A percentile compares a stretch with the other conserved stretches of the same genome.
Conservation (phyloP, 768 basidiomycete species). For the Boletus pseudopeckii region DNA sequence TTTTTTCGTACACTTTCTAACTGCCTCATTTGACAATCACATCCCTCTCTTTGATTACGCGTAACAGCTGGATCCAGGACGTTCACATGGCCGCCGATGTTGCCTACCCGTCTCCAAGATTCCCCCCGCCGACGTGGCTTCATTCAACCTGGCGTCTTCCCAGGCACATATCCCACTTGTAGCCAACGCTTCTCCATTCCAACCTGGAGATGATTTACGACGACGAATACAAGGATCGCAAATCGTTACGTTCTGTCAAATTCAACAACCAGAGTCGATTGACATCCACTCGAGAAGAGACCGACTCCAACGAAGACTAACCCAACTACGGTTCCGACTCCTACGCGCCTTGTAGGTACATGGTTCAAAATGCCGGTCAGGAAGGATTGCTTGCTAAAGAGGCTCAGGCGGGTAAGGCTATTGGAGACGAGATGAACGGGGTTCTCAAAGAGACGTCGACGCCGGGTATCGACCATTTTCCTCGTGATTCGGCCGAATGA, state of each 20-base stretch:
- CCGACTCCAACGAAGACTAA: no score
- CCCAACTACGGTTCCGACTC: conserved; percentile 90
- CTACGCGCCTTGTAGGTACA: conserved; percentile 91
- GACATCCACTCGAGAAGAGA: conserved; percentile 75
- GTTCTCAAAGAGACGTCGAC: conserved; percentile 79
- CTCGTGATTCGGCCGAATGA: conserved; percentile 85
- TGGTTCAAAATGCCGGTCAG: conserved; percentile 86
- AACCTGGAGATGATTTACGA: conserved; percentile 68
- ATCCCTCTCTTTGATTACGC: conserved; percentile 73
- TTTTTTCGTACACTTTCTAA: no score
- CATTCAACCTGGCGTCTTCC: conserved; percentile 48
- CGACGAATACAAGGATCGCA: conserved; percentile 73
- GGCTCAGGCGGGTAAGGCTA: conserved; percentile 75
- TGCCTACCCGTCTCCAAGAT: conserved; percentile 59
- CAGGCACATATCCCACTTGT: conserved; percentile 81
- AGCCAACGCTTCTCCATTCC: conserved; percentile 75
- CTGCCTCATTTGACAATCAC: conserved; percentile 34
- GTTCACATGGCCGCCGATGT: conserved; percentile 40
- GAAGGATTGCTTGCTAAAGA: conserved; percentile 76
- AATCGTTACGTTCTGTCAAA: conserved; percentile 71
- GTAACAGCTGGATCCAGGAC: conserved; percentile 48
- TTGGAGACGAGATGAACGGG: conserved; percentile 86
- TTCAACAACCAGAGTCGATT: conserved; percentile 76
- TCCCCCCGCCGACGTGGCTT: conserved; percentile 50
- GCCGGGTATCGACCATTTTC: conserved; percentile 75